These are phyloP conservation scores for Elongisporangium undulatum DNA, from an alignment of 352 stramenopile species.

Conservation along the genomic window DNA sequence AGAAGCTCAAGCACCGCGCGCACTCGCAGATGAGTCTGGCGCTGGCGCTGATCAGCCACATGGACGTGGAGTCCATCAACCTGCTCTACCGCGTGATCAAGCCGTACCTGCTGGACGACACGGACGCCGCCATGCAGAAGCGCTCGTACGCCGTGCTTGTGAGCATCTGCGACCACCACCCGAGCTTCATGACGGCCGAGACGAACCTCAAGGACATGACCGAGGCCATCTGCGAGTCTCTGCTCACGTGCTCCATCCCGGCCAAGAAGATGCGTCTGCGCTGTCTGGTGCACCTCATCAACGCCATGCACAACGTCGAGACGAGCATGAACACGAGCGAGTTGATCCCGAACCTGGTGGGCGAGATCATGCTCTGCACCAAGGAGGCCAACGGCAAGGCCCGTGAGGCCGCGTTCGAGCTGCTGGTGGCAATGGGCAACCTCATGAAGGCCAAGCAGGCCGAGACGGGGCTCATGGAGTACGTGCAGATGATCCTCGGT, in stretches of 20 bases:
- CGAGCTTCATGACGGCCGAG: constrained; percentile 68
- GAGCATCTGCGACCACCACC: constrained; percentile 82
- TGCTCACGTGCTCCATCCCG: constrained; percentile 93
- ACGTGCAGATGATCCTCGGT: constrained; percentile 92
- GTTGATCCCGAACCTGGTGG: constrained; percentile 89
- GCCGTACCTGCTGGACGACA: constrained; percentile 84
- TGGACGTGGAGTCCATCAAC: constrained; percentile 70
- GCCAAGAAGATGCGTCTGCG: constrained; percentile 95
- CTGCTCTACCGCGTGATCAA: constrained; percentile 88
- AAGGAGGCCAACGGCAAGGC: constrained; percentile 97
- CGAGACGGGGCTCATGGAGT: constrained; percentile 79
- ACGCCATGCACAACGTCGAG: constrained; percentile 63
- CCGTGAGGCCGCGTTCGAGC: constrained; percentile 79
- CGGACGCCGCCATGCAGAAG: constrained; percentile 86
- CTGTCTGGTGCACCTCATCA: constrained; percentile 80
- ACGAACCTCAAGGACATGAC: constrained; percentile 91
- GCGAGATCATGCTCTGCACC: constrained; percentile 95
- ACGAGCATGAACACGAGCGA: constrained; percentile 58
- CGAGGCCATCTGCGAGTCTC: constrained; percentile 91
- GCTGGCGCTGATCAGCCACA: constrained; percentile 69
- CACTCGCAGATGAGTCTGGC: constrained; percentile 79
- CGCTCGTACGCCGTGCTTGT: constrained; percentile 84
- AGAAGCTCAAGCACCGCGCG: constrained; percentile 54
- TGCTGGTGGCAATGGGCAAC: constrained; percentile 82
- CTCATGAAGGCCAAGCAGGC: constrained; percentile 60